Evolutionary conservation across 306 rosid species (phyloP).

Genomic region (Mimosa pudica): DNA sequence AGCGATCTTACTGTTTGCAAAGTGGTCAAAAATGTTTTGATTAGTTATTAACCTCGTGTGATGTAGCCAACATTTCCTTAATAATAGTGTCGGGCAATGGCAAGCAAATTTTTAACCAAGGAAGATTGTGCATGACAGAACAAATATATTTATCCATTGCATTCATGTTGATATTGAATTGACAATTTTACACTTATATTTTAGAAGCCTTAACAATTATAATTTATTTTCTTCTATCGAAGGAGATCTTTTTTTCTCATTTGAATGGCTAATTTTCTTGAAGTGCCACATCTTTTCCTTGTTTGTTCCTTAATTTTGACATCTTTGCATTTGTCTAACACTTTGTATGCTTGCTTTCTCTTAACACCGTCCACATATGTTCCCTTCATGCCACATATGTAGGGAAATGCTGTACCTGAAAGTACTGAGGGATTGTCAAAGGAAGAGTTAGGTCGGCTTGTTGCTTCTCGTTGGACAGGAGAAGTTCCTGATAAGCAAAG

Average conservation of each 20-base stretch:
- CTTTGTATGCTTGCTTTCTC: conserved; percentile 27
- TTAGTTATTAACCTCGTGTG: background rate
- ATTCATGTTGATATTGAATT: background rate
- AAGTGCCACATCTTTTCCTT: background rate
- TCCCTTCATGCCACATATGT: conserved; percentile 37
- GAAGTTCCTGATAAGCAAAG: conserved; percentile 57
- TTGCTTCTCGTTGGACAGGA: conserved; percentile 99
- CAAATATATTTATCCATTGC: background rate
- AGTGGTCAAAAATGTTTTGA: background rate
- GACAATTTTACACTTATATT: background rate
- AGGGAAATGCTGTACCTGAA: conserved; percentile 63
- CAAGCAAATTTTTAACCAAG: background rate
- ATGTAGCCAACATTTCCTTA: conserved; percentile 12
- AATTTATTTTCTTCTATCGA: background rate
- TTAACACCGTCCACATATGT: background rate
- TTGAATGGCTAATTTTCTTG: conserved; percentile 20
- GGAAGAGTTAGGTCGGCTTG: conserved; percentile 97
- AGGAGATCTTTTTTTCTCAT: conserved; percentile 26
- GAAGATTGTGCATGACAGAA: background rate
- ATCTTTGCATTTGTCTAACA: conserved; percentile 22
- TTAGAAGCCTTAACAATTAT: background rate
- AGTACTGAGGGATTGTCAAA: conserved; percentile 74
- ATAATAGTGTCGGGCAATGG: background rate
- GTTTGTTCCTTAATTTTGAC: conserved; percentile 4
- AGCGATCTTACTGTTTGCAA: too few species aligned